Evolutionary conservation across 495 filamentous ascomycete genomes (phyloP), one percentile per base, ranked within the genome.

Genomic region (Neurospora intermedia): DNA sequence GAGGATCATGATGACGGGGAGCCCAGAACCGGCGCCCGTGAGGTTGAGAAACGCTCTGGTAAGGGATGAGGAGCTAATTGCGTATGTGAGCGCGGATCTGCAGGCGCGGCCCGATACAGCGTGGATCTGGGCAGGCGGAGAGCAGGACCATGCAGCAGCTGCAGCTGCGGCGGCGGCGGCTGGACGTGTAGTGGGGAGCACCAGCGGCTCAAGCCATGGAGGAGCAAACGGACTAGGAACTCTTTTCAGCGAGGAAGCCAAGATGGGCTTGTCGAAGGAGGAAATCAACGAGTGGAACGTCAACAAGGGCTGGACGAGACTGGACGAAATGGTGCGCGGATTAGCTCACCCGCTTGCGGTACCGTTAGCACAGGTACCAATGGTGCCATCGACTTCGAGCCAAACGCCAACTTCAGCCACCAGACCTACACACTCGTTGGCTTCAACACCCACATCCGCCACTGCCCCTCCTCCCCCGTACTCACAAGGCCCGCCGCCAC

Each of bases 1-100:
- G 54, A 66, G 54, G 6, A 66, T 66, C 54, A 66, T 66, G 54
- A 66, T 66, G 54, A 66, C 54, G 16, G 54, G 54, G 3, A 69
- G 73, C 1, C 70, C 71, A 11, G 73, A 74, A 23, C 76, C 76
- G 7, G 75, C 74, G 23, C 73, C 45, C n/a, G 43, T 78, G 9
- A 75, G 76, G 3, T 69, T 86, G 10, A 81, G 84, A 69, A 80
- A 86, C 3, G 80, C 87, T 18, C 78, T 94, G 4, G 85, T 93
- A n/a, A 82, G 86, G 23, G 96, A 99, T 79, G 96, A 98, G 75
- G 96, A 97, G 80, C 89, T 99, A 79, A 83, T 98, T 43, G 92
- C 90, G 2, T 97, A 97, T 78, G 90, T 92, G 2, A 95, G 92
- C 31, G 93, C 91, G 0, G 96, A 99, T 80, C 87, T 97, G 81